Evolutionary conservation across 176 grass and related monocot genomes (phyloP), one percentile per base, ranked within the genome.

Genomic region (Typha latifolia): DNA sequence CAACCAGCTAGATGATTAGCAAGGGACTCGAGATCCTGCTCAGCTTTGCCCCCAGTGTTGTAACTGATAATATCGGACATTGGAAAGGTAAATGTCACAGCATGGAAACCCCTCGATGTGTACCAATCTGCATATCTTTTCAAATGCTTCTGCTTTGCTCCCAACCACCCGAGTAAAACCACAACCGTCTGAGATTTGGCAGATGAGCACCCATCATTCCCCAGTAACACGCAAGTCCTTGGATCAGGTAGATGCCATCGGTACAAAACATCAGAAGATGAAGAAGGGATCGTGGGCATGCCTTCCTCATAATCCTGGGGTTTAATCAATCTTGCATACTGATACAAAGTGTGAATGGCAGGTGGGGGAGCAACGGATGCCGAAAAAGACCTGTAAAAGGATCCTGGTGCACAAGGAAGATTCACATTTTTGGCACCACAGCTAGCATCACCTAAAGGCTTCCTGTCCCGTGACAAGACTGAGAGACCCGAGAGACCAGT

Each of bases 71-170:
- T 82, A 69, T 97, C 81, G 1, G 80, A 74, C 82, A 97, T 86
- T 10, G 88, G 89, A 66, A 92, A 87, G 47, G 89, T 97, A 72
- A 97, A 97, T 0, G 94, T 92, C 13, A 97, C 82, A 0, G 47
- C 88, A 71, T 97, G 82, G 78, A 80, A 97, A 11, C 94, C 94
- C 72, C 78, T 86, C 5, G 85, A 92, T 67, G 85, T 92, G 76
- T 97, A 97, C 82, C 82, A 92, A 7, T 97, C 85, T 0, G 94
- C 88, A 27, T 93, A 97, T 82, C 67, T 97, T 73, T 89, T 92
- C 1, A 93, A 76, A 62, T 97, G 89, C 56, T 86, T 91, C 78
- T 97, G 94, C 62, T 83, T 97, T 0, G 94, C 84, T 14, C 94
- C 94, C n/a, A 97, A 67, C 94, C 94, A 97, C 1, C 94, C 94